phyloP scores from a whole-genome alignment of 345 rosid species.

The Syzygium aromaticum region DNA sequence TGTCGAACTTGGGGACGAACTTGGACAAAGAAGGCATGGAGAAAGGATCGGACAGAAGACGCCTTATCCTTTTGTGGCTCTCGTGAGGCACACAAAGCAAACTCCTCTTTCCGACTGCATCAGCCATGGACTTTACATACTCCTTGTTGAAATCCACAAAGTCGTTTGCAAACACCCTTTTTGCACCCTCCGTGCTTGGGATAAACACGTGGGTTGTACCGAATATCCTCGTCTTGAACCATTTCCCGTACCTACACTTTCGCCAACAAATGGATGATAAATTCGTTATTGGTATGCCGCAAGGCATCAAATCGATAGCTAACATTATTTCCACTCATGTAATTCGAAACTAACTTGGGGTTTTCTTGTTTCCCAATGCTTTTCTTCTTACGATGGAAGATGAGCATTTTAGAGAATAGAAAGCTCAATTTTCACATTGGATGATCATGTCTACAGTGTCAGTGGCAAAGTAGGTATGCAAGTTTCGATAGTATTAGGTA shows the following conservation, averaged over 20 bases:
- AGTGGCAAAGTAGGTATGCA: neutral
- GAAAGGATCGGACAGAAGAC: conserved; percentile 45
- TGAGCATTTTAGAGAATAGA: neutral
- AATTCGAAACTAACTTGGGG: neutral
- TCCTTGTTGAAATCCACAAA: conserved; percentile 43
- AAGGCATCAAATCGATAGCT: neutral
- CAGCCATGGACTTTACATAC: conserved; percentile 51
- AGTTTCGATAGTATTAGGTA: neutral
- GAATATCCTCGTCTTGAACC: conserved; percentile 50
- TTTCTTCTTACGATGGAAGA: neutral
- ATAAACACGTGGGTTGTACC: conserved; percentile 45
- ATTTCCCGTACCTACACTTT: conserved; percentile 39
- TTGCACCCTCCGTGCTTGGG: conserved; percentile 37
- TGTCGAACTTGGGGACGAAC: conserved; percentile 25
- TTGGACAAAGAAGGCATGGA: conserved; percentile 37
- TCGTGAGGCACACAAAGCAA: conserved; percentile 35
- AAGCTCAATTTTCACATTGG: neutral
- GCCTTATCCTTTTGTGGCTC: conserved; percentile 40
- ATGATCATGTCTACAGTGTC: neutral
- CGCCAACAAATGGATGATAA: neutral
- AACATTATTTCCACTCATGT: neutral
- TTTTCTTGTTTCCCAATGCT: neutral
- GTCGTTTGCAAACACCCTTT: conserved; percentile 28
- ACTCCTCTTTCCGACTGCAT: conserved; percentile 37
- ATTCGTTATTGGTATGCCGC: neutral